Evolutionary conservation across 2,329 filamentous ascomycete species (phyloP).

Genomic region (Hypoxylon rubiginosum): DNA sequence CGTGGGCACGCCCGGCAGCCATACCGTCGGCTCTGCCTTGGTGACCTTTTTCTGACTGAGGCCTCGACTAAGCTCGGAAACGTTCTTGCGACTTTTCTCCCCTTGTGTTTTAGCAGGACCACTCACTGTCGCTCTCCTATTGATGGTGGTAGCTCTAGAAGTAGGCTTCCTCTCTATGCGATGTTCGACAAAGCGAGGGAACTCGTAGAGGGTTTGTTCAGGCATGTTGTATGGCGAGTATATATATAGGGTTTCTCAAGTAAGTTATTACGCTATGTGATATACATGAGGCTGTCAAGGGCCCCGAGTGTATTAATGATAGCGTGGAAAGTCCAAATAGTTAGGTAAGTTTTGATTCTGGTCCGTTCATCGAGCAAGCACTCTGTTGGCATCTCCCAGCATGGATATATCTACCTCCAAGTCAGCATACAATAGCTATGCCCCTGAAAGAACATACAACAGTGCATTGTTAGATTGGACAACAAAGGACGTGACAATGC

Average conservation of each 20-base stretch:
- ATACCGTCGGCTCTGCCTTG: not conserved
- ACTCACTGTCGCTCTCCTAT: not conserved
- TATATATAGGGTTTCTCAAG: not conserved
- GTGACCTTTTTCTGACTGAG: not conserved
- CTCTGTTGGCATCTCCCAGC: not conserved
- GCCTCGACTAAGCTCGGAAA: not conserved
- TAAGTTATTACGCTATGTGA: not conserved
- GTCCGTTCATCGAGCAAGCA: not conserved
- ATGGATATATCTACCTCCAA: not conserved
- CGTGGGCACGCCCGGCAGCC: not conserved
- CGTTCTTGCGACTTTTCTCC: not conserved
- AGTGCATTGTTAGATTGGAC: not conserved
- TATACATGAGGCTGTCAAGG: not conserved
- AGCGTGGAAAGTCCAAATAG: not conserved
- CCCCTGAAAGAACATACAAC: not conserved
- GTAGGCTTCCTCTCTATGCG: not conserved
- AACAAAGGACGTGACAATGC: not conserved
- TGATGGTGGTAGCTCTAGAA: not conserved
- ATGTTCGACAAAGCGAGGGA: not conserved
- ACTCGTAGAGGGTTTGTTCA: not conserved
- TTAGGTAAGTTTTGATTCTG: too few relatives aligned
- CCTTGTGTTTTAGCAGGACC: not conserved
- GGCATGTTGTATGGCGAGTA: not conserved
- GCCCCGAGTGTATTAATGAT: not conserved
- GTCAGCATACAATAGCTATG: not conserved